Base-by-base conservation (phyloP, 306 rosid genomes). In the Elaeagnus macrophylla region DNA sequence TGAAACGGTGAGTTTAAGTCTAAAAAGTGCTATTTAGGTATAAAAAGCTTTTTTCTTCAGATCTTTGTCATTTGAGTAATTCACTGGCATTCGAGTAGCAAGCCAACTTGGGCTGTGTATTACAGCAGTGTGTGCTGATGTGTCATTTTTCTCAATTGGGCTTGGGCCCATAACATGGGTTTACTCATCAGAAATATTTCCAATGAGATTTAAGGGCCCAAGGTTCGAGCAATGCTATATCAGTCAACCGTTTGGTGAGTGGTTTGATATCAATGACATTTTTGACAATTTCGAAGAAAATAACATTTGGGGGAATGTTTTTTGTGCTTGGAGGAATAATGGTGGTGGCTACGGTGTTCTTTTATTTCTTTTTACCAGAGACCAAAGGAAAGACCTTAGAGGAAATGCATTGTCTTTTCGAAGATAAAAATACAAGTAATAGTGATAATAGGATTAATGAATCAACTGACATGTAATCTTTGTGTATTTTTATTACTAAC, bases 111-210 rank as follows among this genome's bases (percentile, higher is more conserved):
- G 94, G 89, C 66, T 85, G 37, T 75, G 94, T 51, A 68, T 79
- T 7, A 12, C 77, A 20, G 94, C 85, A 0, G 64, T 89, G 1
- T 81, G 97, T 2, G 71, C 83, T 0, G 68, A 79, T 6, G 88
- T 85, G 1, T 79, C 95, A 0, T 75, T 89, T 66, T 89, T 89
- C 20, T 89, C 95, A 1, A 79, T 89, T 61, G 95, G 97, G 79
- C 90, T 89, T 54, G 90, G 94, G 63, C 97, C 97, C 0, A 72
- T 79, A 20, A 81, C 95, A 0, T 89, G 94, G 97, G 97, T 89
- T 0, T 89, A 83, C 67, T 69, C 97, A 0, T 79, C 90, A 7
- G 94, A 89, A 67, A 77, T 85, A 25, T 83, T 83, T 8, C 97
- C 94, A 0, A 53, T 67, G 67, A 77, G 86, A 57, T 32, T 32